Base-by-base conservation (phyloP, 129 eudicot species). In the Tagetes patula region DNA sequence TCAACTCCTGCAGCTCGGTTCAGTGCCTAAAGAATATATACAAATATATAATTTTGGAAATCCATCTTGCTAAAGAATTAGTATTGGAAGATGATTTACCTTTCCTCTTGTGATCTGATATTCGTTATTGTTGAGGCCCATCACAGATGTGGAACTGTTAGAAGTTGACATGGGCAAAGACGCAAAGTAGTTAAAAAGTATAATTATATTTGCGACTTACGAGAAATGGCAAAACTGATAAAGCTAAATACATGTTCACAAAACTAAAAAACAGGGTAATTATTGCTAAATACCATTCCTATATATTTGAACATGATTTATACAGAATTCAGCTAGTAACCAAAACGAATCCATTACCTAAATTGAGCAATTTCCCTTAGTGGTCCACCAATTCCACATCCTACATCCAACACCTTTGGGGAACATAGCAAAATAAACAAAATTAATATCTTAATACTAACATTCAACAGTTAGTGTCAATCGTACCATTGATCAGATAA, bases 351-450 rank as follows among this genome's bases (percentile, higher is more conserved):
- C 53, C 61, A 8, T 13, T 54, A 94, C 99, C 99, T 94, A 67
- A 94, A 95, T 74, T 89, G 84, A 80, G 99, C 87, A 62, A 95
- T 86, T 88, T 95, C 99, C 58, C 99, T 86, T 56, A 95, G 77
- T 11, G 99, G 97, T 59, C 99, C 99, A 65, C 99, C 97, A 71
- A 95, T 91, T 69, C 99, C 97, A 45, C 99, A 95, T 48, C 99
- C 99, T 12, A 95, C 99, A 82, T 95, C 99, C 91, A 95, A 80
- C 56, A 95, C 94, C 97, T 93, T 64, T 40, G 14, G 7, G 3
- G 43, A 61, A 71, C 40, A 74, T 46, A 56, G 74, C 12, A 68
- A 82, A 52, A 11, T 11, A 59, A 36, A 36, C 27, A 20, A 36
- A 1, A 10, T 11, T 9, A 77, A 41, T 65, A 30, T 33, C 62